A percentile compares a stretch with the other conserved stretches of the same genome.
phyloP scores from a whole-genome alignment of 208 protist species.

The Histomonas meleagridis region DNA sequence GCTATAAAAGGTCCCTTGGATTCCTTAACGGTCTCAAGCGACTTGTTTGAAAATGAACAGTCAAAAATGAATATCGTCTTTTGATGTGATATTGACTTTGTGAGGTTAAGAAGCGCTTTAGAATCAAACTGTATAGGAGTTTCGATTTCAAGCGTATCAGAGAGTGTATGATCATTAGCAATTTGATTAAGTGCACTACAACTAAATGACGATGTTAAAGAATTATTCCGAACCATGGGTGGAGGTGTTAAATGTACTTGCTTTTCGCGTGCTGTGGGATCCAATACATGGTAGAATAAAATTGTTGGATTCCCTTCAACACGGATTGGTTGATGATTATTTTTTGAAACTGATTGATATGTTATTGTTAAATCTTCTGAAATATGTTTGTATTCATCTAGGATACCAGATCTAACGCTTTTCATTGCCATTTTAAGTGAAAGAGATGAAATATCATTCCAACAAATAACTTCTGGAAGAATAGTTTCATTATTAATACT shows the following conservation, averaged over 20 bases:
- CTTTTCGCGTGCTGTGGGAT: too few relatives aligned
- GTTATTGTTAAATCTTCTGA: background rate
- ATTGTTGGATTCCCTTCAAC: too few relatives aligned
- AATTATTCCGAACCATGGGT: background rate
- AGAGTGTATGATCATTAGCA: background rate
- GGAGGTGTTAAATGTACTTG: background rate
- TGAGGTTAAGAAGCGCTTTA: background rate
- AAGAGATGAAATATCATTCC: conserved; percentile 20
- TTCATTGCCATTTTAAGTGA: background rate
- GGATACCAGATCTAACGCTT: background rate
- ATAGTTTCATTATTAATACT: background rate
- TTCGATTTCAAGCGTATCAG: background rate
- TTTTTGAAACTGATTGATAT: background rate
- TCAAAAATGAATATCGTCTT: conserved; percentile 24
- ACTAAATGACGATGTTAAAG: background rate
- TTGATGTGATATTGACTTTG: too few relatives aligned
- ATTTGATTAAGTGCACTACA: background rate
- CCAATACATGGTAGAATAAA: background rate
- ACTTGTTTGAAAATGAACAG: background rate
- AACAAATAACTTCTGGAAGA: background rate
- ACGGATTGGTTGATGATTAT: background rate
- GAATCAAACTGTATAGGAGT: background rate
- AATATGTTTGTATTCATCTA: background rate
- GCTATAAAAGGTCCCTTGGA: background rate
- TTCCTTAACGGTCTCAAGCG: background rate